A percentile compares a stretch with the other conserved stretches of the same genome.
Evolutionary conservation across 495 filamentous ascomycete genomes (phyloP).

Genomic region (Hyaloscypha variabilis): DNA sequence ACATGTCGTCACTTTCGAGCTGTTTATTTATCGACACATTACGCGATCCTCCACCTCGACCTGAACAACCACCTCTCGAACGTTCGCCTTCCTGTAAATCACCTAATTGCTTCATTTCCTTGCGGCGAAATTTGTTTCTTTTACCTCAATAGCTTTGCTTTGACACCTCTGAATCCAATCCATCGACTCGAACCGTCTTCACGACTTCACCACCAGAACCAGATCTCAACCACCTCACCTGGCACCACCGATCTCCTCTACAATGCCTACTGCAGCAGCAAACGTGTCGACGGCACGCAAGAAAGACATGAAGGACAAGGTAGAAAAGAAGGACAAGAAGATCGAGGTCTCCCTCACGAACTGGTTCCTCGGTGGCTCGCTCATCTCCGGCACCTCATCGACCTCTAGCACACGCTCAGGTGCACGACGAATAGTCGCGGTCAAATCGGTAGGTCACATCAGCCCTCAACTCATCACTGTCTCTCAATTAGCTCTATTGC

Average conservation of each 20-base stretch:
- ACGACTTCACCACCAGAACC: too few species aligned
- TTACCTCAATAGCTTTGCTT: not conserved
- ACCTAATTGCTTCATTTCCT: not conserved
- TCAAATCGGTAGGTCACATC: not conserved
- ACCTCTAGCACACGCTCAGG: not conserved
- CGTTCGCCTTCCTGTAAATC: not conserved
- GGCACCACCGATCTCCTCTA: not conserved
- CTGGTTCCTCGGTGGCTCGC: slow-evolving; percentile 29
- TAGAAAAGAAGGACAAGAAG: slow-evolving; percentile 19
- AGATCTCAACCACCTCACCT: not conserved
- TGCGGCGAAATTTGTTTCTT: not conserved
- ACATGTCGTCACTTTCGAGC: not conserved
- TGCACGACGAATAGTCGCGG: not conserved
- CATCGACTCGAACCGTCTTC: not conserved
- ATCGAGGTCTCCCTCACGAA: slow-evolving; percentile 26
- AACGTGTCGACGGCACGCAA: slow-evolving; percentile 10
- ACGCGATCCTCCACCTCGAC: too few species aligned
- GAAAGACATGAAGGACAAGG: slow-evolving; percentile 14
- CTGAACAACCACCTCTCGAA: not conserved
- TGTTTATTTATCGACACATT: not conserved
- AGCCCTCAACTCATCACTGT: not conserved
- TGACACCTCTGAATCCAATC: not conserved
- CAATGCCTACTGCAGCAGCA: not conserved
- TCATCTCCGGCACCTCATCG: slow-evolving; percentile 15
- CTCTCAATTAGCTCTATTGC: not conserved